Conservation (phyloP, 257 asterid species). For the Solanum pinnatisectum region DNA sequence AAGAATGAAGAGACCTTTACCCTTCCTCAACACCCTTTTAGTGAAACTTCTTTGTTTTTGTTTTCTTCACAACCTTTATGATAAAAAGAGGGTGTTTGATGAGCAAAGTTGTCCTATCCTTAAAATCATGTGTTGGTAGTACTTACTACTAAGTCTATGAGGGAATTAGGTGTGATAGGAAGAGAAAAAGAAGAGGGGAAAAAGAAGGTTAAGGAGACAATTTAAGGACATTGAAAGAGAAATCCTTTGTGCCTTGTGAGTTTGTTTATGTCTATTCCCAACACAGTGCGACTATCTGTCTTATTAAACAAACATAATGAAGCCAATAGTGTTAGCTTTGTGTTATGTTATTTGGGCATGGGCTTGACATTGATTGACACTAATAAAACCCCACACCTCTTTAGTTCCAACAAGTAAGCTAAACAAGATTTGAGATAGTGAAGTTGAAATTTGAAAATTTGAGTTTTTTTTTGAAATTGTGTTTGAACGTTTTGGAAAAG, state of each 20-base stretch:
- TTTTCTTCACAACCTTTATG: background rate
- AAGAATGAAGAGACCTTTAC: background rate
- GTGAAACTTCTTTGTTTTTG: background rate
- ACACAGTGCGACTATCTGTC: constrained; percentile 5
- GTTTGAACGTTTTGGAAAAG: no score
- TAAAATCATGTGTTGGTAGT: background rate
- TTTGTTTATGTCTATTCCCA: constrained; percentile 5
- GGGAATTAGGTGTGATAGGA: background rate
- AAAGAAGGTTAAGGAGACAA: constrained; percentile 7
- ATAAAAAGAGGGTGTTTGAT: background rate
- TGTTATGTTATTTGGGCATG: background rate
- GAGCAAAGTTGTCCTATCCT: background rate
- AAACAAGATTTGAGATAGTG: background rate
- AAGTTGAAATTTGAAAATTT: background rate
- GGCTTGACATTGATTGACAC: background rate
- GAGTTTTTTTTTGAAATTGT: no score
- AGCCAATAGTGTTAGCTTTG: constrained; percentile 16
- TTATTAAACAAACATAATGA: constrained; percentile 8
- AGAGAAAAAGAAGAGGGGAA: background rate
- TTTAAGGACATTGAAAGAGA: constrained; percentile 3
- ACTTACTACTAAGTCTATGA: background rate
- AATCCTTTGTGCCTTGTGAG: constrained; percentile 13
- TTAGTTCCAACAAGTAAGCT: background rate
- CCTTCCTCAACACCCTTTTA: background rate
- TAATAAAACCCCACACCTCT: background rate